phyloP scores from a whole-genome alignment of 2,329 filamentous ascomycete species.

The Cordyceps militaris region DNA sequence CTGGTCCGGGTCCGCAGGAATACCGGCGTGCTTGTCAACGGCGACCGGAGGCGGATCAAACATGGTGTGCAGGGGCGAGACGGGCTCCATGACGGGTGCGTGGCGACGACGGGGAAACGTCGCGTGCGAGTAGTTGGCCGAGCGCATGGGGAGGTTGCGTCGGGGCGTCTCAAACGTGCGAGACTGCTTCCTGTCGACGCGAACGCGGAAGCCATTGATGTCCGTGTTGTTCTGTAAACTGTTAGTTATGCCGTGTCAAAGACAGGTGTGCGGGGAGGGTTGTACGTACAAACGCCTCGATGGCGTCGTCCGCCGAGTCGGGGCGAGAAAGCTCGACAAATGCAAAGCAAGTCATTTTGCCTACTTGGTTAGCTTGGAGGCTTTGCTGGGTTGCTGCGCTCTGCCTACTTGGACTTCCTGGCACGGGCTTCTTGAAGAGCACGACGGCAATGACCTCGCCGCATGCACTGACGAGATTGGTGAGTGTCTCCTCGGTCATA shows the following conservation, averaged over 20 bases:
- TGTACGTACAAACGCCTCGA: conserved; percentile 30
- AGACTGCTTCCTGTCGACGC: conserved; percentile 32
- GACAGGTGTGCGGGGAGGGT: neutral
- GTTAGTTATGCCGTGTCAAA: neutral
- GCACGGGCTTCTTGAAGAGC: conserved; percentile 20
- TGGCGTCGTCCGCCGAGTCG: conserved; percentile 30
- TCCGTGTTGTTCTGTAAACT: conserved; percentile 25
- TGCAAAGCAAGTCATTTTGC: conserved; percentile 22
- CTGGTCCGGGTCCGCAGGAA: neutral
- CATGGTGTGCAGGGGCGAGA: conserved; percentile 8
- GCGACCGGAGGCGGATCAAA: conserved; percentile 3
- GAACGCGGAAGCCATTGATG: conserved; percentile 26
- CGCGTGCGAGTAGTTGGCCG: conserved; percentile 5
- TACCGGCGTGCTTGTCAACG: neutral
- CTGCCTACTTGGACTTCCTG: conserved; percentile 16
- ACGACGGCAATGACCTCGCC: conserved; percentile 30
- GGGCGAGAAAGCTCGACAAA: conserved; percentile 35
- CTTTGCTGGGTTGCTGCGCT: neutral
- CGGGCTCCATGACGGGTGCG: neutral
- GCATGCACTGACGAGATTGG: conserved; percentile 28
- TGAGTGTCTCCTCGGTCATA: conserved; percentile 30
- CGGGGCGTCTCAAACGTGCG: conserved; percentile 18
- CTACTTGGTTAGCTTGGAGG: conserved; percentile 17
- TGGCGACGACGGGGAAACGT: conserved; percentile 12
- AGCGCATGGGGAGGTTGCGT: conserved; percentile 6